Evolutionary conservation across 805 yeast genomes (phyloP), one percentile per base, ranked within the genome.

Genomic region (Nakazawaea peltata): DNA sequence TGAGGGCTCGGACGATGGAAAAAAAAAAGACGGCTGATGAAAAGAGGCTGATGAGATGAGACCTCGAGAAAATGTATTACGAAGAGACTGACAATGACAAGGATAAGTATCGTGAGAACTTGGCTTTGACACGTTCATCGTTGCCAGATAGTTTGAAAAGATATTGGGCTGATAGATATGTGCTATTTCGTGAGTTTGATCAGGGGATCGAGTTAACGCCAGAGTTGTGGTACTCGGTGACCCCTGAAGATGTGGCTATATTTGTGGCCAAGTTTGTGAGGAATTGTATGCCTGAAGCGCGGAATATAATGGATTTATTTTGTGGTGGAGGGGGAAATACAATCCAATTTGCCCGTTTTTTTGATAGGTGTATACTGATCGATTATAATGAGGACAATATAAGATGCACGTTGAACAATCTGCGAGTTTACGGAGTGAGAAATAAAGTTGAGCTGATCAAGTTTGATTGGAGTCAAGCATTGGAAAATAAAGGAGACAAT

Each of bases 271-370:
- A 67, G 36, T 67, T 74, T 38, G 55, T 78, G 13, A 54, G 60
- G 33, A 65, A 69, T 12, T 65, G 78, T 39, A 51, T 73, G 16
- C 84, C 78, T 0, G 49, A 66, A 0, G 67, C 74, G 2, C 44
- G 43, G 4, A 63, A 58, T 3, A 57, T 77, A 0, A 51, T 81
- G 11, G 95, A 86, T 48, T 67, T 82, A 2, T 83, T 84, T 46
- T 77, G 90, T 44, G 95, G 95, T 0, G 95, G 87, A 1, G 95
- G 94, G 1, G 95, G 95, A 0, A 85, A 85, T 49, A 61, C 82
- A 1, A 80, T 84, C 16, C 94, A 84, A 45, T 72, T 87, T 53
- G 83, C 88, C 32, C 48, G 62, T 36, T 43, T 50, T 23, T 81
- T 83, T 54, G 67, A 69, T 1, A 45, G 49, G 18, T 80, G 76